Base-by-base conservation (phyloP, 352 stramenopile species). In the Globisporangium takayamanum region DNA sequence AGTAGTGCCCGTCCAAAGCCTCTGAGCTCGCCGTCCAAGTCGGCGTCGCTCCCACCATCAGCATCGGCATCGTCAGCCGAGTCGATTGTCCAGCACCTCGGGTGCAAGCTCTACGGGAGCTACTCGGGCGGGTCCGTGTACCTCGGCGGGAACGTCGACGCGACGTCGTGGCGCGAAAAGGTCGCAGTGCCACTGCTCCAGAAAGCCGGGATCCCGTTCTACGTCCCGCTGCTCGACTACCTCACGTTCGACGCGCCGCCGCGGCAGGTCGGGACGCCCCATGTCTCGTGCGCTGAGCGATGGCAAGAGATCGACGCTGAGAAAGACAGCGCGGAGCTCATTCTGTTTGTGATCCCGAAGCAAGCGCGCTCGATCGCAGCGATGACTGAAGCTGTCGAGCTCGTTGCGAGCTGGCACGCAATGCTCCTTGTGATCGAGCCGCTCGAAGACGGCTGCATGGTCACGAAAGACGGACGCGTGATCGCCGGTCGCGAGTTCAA, bases 321-420 rank as follows among this genome's bases (percentile, higher is more conserved):
- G 55, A 84, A 84, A 28, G 68, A 84, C 18, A 71, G 74, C 25
- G 80, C 84, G n/a, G 84, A 89, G 73, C 53, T 94, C 16, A 78
- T 94, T 53, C 55, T 94, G 41, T 91, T 94, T 42, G 82, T 94
- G 42, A 92, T 94, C 47, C 82, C 85, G 5, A 72, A 73, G 42
- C 73, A 84, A 49, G 68, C 81, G 22, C 77, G 85, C 11, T 88
- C 82, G 2, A 94, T 94, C 53, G 82, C 82, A 0, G 79, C 82
- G 16, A 94, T 94, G 85, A 90, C 81, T 0, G 82, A 94, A 48
- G 80, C 85, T 1, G 76, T 92, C 11, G 80, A 89, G 66, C 70
- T 95, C 1, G 75, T 95, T 20, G 83, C 75, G 22, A 89, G 73
- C 45, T 70, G 74, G 51, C 70, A 78, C 61, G 85, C 80, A 2